Percentiles rank a stretch among this genome's conserved stretches.
Evolutionary conservation across 176 grass and related monocot species (phyloP).

Genomic region (Zea luxurians): DNA sequence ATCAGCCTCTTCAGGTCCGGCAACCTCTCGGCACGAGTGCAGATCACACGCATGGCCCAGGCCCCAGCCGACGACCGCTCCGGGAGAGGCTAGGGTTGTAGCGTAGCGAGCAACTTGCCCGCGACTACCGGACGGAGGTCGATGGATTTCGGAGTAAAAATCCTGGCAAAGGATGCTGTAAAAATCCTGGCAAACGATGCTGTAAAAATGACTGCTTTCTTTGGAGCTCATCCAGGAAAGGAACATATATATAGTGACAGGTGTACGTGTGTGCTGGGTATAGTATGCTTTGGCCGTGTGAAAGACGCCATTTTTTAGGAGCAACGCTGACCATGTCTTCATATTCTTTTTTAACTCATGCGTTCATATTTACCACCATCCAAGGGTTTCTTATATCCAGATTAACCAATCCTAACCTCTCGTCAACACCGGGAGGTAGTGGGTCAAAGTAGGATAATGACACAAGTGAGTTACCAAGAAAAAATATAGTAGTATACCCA

Average conservation of each 20-base stretch:
- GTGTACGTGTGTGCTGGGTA: not conserved
- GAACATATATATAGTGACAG: not conserved
- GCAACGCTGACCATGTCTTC: not conserved
- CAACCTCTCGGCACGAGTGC: not conserved
- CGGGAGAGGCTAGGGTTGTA: not conserved
- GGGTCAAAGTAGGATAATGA: not conserved
- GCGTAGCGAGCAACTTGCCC: constrained; percentile 39
- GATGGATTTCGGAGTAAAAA: not conserved
- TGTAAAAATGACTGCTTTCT: not conserved
- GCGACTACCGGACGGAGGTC: not conserved
- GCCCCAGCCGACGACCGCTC: not conserved
- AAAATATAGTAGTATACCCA: no score
- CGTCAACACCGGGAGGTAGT: not conserved
- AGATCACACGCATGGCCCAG: not conserved
- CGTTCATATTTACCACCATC: not conserved
- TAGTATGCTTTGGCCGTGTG: not conserved
- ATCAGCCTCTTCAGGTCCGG: constrained; percentile 13
- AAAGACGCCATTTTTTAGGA: not conserved
- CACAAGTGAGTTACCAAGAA: not conserved
- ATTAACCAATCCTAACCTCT: not conserved
- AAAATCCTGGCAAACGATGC: not conserved
- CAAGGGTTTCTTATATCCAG: not conserved
- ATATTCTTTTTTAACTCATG: not conserved
- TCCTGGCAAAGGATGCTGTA: not conserved
- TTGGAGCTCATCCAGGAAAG: not conserved